Conservation (phyloP, 148 eudicot species). For the Cornus kousa region DNA sequence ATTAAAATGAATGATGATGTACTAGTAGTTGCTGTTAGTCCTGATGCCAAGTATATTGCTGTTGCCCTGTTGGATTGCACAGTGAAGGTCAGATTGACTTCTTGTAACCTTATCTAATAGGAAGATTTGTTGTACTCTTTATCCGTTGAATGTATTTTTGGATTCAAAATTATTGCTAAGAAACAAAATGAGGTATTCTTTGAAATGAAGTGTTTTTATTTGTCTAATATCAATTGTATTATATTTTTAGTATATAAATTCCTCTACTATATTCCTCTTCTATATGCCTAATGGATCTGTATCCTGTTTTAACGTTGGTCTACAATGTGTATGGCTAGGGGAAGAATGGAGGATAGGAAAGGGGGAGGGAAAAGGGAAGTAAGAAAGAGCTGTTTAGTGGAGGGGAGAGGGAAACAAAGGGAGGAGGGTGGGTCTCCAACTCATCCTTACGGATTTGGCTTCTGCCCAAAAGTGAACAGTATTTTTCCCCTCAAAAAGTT, state of each 20-base stretch:
- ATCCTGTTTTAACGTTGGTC: too few relatives aligned
- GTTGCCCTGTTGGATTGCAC: slow-evolving; percentile 85
- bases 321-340: too few relatives aligned
- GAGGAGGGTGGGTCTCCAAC: too few relatives aligned
- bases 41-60: slow-evolving; percentile 85
- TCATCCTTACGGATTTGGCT: too few relatives aligned
- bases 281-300: too few relatives aligned
- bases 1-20: slow-evolving; percentile 83
- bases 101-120: not conserved
- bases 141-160: not conserved
- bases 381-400: too few relatives aligned
- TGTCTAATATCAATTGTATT: not conserved
- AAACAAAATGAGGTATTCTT: not conserved
- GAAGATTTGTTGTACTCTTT: not conserved
- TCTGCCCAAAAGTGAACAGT: too few relatives aligned
- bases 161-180: not conserved
- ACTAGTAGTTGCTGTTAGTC: slow-evolving; percentile 76
- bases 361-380: too few relatives aligned
- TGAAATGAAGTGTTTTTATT: not conserved
- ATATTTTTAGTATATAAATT: not conserved
- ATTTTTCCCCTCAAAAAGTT: too few relatives aligned
- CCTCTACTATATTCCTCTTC: not conserved
- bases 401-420: too few relatives aligned
- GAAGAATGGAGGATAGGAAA: too few relatives aligned
- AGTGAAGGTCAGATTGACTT: slow-evolving; percentile 59